Evolutionary conservation across 495 filamentous ascomycete species (phyloP).

Genomic region (Podospora pseudoanserina): DNA sequence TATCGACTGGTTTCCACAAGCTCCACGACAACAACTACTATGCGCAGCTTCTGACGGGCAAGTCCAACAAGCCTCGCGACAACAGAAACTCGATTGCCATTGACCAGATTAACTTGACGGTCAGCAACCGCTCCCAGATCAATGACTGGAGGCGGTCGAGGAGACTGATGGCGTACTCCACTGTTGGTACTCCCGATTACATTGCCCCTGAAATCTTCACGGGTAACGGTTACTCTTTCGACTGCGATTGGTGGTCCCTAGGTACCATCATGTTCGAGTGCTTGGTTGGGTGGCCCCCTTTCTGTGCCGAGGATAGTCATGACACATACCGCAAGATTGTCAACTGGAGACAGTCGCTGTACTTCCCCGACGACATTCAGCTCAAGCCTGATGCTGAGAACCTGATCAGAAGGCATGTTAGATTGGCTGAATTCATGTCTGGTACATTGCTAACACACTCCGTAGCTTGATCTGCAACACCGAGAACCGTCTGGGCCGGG

Average conservation of each 20-base stretch:
- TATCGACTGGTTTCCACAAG: constrained; percentile 97
- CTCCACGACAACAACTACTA: constrained; percentile 98
- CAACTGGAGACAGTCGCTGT: constrained; percentile 91
- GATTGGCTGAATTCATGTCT: neutral
- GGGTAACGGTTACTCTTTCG: constrained; percentile 88
- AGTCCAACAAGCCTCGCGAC: constrained; percentile 64
- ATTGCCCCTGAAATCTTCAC: constrained; percentile 98
- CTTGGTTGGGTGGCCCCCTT: constrained; percentile 96
- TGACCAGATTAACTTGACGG: constrained; percentile 97
- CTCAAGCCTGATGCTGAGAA: constrained; percentile 83
- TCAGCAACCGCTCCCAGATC: constrained; percentile 93
- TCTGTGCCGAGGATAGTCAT: constrained; percentile 95
- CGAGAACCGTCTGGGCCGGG: constrained; percentile 80
- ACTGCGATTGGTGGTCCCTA: constrained; percentile 98
- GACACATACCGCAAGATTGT: constrained; percentile 99
- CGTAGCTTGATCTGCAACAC: constrained; percentile 83
- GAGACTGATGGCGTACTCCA: constrained; percentile 93
- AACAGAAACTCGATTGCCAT: constrained; percentile 89
- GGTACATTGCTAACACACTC: neutral
- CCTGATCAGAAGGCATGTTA: constrained; percentile 72
- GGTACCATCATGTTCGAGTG: constrained; percentile 99
- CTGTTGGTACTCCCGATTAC: constrained; percentile 96
- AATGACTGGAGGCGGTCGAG: constrained; percentile 98
- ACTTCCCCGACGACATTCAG: constrained; percentile 93
- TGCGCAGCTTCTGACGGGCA: constrained; percentile 83